Evolutionary conservation across 1,284 basidiomycete species (phyloP), one percentile per base, ranked within the genome.

Genomic region (Apiotrichum gracile): DNA sequence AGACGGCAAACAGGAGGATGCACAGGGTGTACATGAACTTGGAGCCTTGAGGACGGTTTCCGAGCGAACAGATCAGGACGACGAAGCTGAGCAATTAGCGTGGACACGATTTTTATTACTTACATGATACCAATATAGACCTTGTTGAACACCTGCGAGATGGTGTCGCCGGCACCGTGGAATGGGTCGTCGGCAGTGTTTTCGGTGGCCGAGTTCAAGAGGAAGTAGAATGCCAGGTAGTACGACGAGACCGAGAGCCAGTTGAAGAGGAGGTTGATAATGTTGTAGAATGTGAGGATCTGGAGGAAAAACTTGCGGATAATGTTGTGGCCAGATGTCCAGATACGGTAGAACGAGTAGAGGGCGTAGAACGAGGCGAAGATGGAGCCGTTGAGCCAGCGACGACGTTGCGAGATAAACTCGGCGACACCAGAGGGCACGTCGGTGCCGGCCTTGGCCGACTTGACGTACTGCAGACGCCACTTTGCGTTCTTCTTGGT

Each of bases 381-480:
- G 54, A 70, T 71, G 14, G 70, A 72, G 41, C 90, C 91, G 66
- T 94, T 93, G 57, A 93, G 73, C 91, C 90, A 93, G 62, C 90
- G 82, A 61, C 88, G 84, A 73, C 89, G 85, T 69, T 92, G 90
- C 4, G 87, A 89, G 66, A 93, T 92, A 74, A 92, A 91, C 71
- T 91, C 90, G 12, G 88, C 82, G 44, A 88, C 81, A 77, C 83
- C 58, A 10, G 55, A 43, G 25, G 89, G 90, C 7, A 91, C 88
- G 74, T 92, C 89, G 26, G 90, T 92, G 2, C 86, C 79, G 2
- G 89, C 90, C 69, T 91, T 90, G 25, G 91, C 90, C 54, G 85
- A 86, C 79, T 93, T 92, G 72, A 92, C 88, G 68, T 93, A 93
- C 76, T 87, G 88, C 61, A 92, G 77, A 22, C 87, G 87, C 75